phyloP scores from a whole-genome alignment of 805 yeast genomes.

The Schwanniomyces polymorphus region DNA sequence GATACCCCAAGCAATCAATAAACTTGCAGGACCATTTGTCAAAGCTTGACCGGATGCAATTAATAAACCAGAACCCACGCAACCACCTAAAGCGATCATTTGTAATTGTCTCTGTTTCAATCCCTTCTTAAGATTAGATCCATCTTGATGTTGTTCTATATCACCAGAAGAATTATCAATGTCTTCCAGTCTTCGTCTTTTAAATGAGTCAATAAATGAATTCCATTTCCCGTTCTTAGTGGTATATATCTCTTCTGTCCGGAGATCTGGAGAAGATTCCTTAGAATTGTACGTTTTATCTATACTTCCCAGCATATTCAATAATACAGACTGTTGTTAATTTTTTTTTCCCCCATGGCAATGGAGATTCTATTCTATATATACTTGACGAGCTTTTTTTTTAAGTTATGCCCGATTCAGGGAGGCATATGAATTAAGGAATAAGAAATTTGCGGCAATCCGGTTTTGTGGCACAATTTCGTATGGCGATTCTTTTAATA shows the following conservation, averaged over 20 bases:
- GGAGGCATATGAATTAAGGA: background rate
- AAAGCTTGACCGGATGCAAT: conserved; percentile 41
- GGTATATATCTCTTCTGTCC: background rate
- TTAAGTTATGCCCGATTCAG: background rate
- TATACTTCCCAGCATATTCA: background rate
- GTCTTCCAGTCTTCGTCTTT: conserved; percentile 19
- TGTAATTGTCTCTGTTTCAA: conserved; percentile 32
- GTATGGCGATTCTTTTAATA: background rate
- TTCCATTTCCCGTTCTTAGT: conserved; percentile 16
- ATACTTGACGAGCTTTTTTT: background rate
- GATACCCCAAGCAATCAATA: conserved; percentile 40
- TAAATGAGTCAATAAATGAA: conserved; percentile 27
- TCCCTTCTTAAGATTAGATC: conserved; percentile 15
- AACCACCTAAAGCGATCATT: conserved; percentile 43
- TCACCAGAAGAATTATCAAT: conserved; percentile 5
- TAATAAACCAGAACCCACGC: conserved; percentile 43
- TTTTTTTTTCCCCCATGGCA: background rate
- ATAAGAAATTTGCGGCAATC: background rate
- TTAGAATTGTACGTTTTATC: background rate
- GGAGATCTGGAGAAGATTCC: background rate
- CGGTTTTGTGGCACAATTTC: background rate
- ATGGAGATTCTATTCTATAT: background rate
- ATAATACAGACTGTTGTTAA: background rate
- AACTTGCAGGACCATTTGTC: conserved; percentile 30
- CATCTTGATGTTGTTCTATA: conserved; percentile 4